phyloP scores from a whole-genome alignment of 2,329 filamentous ascomycete species.

The Monosporascus sp. region DNA sequence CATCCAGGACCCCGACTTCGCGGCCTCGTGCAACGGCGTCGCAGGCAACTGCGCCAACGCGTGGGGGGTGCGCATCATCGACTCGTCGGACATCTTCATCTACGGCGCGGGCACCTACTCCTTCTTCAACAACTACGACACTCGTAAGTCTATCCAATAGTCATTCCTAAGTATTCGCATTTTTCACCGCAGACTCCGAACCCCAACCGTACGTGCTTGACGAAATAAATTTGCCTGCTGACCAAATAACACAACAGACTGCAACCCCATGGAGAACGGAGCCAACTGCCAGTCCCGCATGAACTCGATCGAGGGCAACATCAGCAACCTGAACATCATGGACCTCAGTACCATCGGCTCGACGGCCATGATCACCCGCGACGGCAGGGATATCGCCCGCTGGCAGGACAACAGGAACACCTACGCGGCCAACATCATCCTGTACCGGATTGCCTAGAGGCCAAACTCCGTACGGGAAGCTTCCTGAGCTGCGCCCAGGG shows the following conservation, averaged over 20 bases:
- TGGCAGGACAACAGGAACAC: conserved; percentile 27
- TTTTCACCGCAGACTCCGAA: too few species aligned
- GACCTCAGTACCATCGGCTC: conserved; percentile 42
- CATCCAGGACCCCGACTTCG: conserved; percentile 45
- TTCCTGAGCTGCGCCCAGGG: too few species aligned
- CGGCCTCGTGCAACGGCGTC: conserved; percentile 31
- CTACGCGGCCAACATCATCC: conserved; percentile 25
- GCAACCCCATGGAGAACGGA: conserved; percentile 28
- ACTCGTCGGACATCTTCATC: conserved; percentile 43
- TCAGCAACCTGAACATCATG: conserved; percentile 33
- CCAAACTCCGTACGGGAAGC: neutral
- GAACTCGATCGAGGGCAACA: conserved; percentile 31
- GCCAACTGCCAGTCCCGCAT: conserved; percentile 35
- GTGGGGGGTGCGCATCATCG: conserved; percentile 56
- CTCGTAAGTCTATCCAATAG: conserved; percentile 16
- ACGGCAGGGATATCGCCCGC: conserved; percentile 23
- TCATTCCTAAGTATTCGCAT: too few species aligned
- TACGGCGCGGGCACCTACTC: conserved; percentile 58
- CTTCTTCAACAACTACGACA: conserved; percentile 55
- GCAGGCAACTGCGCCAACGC: conserved; percentile 36
- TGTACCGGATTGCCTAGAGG: conserved; percentile 22
- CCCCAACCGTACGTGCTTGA: too few species aligned
- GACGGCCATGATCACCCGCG: conserved; percentile 30
- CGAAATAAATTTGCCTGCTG: neutral
- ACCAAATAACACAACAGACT: conserved; percentile 15